Base-by-base conservation (phyloP, 139 green algal species). In the Haematococcus sp. region DNA sequence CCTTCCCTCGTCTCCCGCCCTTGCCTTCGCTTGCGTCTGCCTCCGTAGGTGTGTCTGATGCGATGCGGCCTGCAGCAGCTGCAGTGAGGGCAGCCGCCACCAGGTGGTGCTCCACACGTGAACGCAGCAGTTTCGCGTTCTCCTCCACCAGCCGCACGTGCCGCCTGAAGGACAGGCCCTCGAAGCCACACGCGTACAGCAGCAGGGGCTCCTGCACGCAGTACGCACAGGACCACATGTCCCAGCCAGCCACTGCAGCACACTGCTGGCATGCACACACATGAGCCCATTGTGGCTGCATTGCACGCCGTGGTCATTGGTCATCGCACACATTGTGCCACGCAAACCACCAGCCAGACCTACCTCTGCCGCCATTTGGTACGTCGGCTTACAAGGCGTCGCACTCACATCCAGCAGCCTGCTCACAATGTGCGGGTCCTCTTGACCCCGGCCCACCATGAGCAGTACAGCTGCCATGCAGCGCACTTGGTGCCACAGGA, bases 401-500 rank as follows among this genome's bases (percentile, higher is more conserved):
- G 55, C 59, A 0, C 66, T 59, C 19, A 94, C 44, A 72, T 98
- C 92, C 68, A 98, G 85, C 75, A 97, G 73, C 27, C 78, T 70
- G 16, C 64, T 44, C 33, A 97, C 81, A 13, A 97, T 70, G 3
- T 67, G 59, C 1, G 95, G 94, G 22, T 69, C 20, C 82, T 98
- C 95, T 58, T 85, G 71, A 0, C 88, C 83, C 0, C 81, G 81
- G 9, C 95, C 95, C 51, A 98, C 91, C 84, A 98, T 90, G 16
- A 97, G 78, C 60, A 99, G 84, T 27, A 98, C 86, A 23, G 92
- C 87, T 28, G 90, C 91, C 75, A 99, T 97, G 88, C 91, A 98
- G 32, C 95, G 90, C 44, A 98, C 90, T 84, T 98, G 94, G 76
- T 97, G 93, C 92, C 91, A 97, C 51, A 97, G 82, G 82, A 97